A percentile compares a stretch with the other conserved stretches of the same genome.
These are phyloP conservation scores for Pythium chondricola DNA, from an alignment of 352 stramenopile genomes.

Conservation along the genomic window DNA sequence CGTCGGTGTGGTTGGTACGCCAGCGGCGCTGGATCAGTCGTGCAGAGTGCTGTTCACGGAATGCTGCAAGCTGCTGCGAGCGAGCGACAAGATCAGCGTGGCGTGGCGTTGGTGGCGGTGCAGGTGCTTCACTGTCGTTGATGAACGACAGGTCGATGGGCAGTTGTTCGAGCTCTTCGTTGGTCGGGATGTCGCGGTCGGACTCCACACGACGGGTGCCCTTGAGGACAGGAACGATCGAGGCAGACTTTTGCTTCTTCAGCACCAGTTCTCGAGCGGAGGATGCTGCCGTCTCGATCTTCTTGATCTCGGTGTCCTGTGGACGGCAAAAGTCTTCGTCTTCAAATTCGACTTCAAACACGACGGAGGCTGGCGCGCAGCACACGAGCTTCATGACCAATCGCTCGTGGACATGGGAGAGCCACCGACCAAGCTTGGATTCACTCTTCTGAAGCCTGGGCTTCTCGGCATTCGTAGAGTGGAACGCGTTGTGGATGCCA, in stretches of 20 bases:
- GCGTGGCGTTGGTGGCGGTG: constrained; percentile 5
- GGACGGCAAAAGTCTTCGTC: constrained; percentile 21
- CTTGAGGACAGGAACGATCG: constrained; percentile 12
- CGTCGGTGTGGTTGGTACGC: constrained; percentile 8
- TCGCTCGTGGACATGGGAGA: constrained; percentile 19
- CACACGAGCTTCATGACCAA: constrained; percentile 23
- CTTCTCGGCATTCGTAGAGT: constrained; percentile 8
- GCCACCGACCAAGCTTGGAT: constrained; percentile 15
- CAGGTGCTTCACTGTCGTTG: constrained; percentile 9
- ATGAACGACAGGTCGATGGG: constrained; percentile 26
- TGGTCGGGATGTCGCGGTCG: constrained; percentile 23
- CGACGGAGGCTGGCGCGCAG: constrained; percentile 18
- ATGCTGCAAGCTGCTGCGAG: constrained; percentile 5
- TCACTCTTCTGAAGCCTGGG: constrained; percentile 8
- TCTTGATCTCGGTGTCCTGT: constrained; percentile 16
- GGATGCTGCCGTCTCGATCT: constrained; percentile 5
- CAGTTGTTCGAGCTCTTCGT: constrained; percentile 22
- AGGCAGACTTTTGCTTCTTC: constrained; percentile 23
- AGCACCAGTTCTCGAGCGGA: background rate
- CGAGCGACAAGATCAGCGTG: constrained; percentile 7
- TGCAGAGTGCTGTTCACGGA: constrained; percentile 17
- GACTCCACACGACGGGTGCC: background rate
- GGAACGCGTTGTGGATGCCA: constrained; percentile 8
- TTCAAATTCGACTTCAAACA: constrained; percentile 23
- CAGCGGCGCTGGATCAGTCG: constrained; percentile 21